A percentile compares a stretch with the other conserved stretches of the same genome.
Evolutionary conservation across 1,139 yeast species (phyloP).

Genomic region (Taphrina communis): DNA sequence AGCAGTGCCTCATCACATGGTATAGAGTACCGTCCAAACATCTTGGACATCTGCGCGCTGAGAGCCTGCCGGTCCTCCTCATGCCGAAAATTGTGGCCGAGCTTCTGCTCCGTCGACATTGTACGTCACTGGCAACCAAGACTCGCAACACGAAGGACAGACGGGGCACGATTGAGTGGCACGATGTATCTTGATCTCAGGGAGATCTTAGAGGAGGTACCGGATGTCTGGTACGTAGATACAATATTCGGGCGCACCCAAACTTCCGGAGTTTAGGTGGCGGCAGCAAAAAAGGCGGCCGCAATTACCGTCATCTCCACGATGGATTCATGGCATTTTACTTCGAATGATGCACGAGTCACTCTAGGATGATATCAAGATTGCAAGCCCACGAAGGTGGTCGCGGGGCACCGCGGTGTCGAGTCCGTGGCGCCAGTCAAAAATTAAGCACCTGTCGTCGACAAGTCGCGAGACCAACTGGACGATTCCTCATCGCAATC

Average conservation of each 20-base stretch:
- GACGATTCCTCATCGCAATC: too few species aligned
- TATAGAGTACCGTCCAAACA: slow-evolving; percentile 9
- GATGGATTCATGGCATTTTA: too few species aligned
- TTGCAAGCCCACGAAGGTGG: too few species aligned
- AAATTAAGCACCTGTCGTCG: too few species aligned
- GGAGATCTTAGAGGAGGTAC: neutral
- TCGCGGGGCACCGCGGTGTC: too few species aligned
- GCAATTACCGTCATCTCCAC: neutral
- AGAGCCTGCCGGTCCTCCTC: slow-evolving; percentile 3
- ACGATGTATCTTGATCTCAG: too few species aligned
- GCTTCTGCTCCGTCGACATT: neutral
- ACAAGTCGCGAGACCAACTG: too few species aligned
- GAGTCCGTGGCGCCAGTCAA: too few species aligned
- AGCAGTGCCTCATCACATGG: slow-evolving; percentile 2
- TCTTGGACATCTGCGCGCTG: neutral
- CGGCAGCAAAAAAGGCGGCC: neutral
- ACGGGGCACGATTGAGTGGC: too few species aligned
- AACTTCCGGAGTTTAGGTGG: neutral
- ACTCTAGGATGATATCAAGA: too few species aligned
- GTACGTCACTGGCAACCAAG: neutral
- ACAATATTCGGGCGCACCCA: neutral
- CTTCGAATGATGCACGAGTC: too few species aligned
- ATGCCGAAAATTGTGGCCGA: neutral
- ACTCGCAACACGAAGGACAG: too few species aligned
- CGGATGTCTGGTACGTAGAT: neutral